Percentiles rank a stretch among this genome's conserved stretches.
Evolutionary conservation across 805 yeast species (phyloP).

Genomic region (Lipomyces lipofer): DNA sequence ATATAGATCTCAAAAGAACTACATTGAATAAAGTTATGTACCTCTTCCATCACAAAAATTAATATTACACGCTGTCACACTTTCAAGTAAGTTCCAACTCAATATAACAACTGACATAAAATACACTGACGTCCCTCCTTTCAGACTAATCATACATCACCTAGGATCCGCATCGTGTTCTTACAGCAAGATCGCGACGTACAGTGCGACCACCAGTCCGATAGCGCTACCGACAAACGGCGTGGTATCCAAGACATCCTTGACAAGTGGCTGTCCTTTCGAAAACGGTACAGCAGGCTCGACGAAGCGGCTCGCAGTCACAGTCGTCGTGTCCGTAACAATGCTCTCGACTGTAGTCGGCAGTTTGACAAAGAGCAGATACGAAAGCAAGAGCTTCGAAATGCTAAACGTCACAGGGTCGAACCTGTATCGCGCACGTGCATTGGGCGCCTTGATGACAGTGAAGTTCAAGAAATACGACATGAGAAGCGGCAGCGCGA

Average conservation of each 20-base stretch:
- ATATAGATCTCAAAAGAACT: too few relatives aligned
- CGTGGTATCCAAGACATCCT: conserved; percentile 11
- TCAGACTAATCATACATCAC: too few relatives aligned
- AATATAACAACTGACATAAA: too few relatives aligned
- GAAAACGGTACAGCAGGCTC: conserved; percentile 44
- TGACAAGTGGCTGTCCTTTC: conserved; percentile 42
- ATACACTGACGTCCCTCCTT: too few relatives aligned
- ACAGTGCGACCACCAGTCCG: conserved; percentile 19
- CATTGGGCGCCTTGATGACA: conserved; percentile 13
- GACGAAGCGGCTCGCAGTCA: conserved; percentile 5
- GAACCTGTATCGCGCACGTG: conserved; percentile 20
- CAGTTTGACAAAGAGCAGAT: conserved; percentile 46
- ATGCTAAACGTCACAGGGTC: conserved; percentile 32
- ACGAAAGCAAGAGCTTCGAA: conserved; percentile 39
- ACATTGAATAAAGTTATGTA: too few relatives aligned
- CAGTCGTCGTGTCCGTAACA: conserved; percentile 11
- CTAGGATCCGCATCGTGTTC: too few relatives aligned
- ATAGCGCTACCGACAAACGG: conserved; percentile 23
- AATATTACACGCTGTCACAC: too few relatives aligned
- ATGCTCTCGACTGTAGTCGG: conserved; percentile 5
- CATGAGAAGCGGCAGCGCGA: conserved; percentile 36
- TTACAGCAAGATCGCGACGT: conserved; percentile 23
- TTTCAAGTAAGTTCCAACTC: too few relatives aligned
- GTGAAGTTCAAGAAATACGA: conserved; percentile 42
- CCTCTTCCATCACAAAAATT: too few relatives aligned